Conservation (phyloP, 2,329 filamentous ascomycete genomes). For the Fusarium sp. region DNA sequence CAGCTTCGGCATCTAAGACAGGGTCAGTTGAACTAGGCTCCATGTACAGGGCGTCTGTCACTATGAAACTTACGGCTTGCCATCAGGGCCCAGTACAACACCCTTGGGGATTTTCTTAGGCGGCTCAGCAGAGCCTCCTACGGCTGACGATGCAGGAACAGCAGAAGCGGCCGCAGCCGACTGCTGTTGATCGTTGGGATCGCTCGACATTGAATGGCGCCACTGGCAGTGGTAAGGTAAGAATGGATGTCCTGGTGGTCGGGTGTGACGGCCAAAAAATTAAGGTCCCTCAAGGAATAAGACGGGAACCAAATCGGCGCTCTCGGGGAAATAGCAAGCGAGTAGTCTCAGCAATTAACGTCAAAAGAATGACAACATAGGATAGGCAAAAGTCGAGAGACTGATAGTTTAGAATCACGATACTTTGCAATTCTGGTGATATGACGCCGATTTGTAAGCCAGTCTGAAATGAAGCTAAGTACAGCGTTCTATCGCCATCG, state of each 20-base stretch:
- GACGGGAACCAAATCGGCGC: constrained; percentile 16
- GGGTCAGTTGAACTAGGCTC: constrained; percentile 28
- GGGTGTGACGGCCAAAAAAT: constrained; percentile 16
- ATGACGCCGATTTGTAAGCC: constrained; percentile 44
- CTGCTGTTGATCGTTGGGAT: constrained; percentile 40
- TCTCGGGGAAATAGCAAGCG: constrained; percentile 9
- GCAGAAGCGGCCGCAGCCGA: constrained; percentile 36
- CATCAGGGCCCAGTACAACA: constrained; percentile 80
- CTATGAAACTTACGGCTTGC: constrained; percentile 76
- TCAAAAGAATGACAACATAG: not conserved
- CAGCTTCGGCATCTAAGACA: constrained; percentile 49
- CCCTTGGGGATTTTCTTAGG: constrained; percentile 74
- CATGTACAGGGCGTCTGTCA: constrained; percentile 16
- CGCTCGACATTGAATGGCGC: constrained; percentile 45
- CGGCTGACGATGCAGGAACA: constrained; percentile 27
- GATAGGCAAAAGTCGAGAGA: constrained; percentile 3
- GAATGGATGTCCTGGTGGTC: not conserved
- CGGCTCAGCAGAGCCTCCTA: constrained; percentile 46
- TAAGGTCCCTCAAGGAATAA: constrained; percentile 7
- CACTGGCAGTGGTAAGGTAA: constrained; percentile 20
- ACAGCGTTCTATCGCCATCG: constrained; percentile 1
- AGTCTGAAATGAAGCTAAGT: constrained; percentile 9
- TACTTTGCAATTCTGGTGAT: constrained; percentile 27
- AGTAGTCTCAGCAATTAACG: not conserved
- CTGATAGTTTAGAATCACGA: not conserved